Conservation (phyloP, 805 yeast genomes). For the Yarrowia divulgata region DNA sequence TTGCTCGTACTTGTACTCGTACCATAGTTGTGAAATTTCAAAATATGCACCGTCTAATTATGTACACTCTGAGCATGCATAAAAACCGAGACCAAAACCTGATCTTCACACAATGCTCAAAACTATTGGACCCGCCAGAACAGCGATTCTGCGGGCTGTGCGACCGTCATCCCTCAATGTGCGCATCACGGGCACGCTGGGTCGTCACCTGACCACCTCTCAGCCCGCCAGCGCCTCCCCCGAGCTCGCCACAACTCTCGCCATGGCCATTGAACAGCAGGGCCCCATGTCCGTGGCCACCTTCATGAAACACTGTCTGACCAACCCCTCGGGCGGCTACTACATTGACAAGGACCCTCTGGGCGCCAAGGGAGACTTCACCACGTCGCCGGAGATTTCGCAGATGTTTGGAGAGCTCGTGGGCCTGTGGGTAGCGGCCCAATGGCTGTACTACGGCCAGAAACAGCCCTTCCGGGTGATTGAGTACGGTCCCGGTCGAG, state of each 20-base stretch:
- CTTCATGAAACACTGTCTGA: constrained; percentile 81
- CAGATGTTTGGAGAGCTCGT: constrained; percentile 86
- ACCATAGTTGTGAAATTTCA: too few species aligned
- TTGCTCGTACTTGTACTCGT: too few species aligned
- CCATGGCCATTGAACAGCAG: constrained; percentile 58
- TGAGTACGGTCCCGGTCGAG: constrained; percentile 88
- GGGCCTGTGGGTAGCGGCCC: constrained; percentile 67
- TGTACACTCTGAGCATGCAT: neutral
- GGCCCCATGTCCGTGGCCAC: constrained; percentile 79
- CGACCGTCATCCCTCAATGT: neutral
- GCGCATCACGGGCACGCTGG: neutral
- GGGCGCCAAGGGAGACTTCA: constrained; percentile 73
- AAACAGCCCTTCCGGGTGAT: constrained; percentile 62
- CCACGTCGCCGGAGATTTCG: constrained; percentile 86
- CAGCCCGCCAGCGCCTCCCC: neutral
- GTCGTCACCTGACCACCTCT: constrained; percentile 1
- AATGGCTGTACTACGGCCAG: constrained; percentile 64
- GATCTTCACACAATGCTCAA: neutral
- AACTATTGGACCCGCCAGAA: neutral
- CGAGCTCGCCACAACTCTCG: constrained; percentile 44
- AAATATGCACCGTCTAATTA: too few species aligned
- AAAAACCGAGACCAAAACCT: neutral
- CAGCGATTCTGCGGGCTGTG: neutral
- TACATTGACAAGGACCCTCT: constrained; percentile 80
- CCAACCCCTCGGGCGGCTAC: constrained; percentile 79